phyloP scores from a whole-genome alignment of 805 yeast species.

The Candida adriatica region DNA sequence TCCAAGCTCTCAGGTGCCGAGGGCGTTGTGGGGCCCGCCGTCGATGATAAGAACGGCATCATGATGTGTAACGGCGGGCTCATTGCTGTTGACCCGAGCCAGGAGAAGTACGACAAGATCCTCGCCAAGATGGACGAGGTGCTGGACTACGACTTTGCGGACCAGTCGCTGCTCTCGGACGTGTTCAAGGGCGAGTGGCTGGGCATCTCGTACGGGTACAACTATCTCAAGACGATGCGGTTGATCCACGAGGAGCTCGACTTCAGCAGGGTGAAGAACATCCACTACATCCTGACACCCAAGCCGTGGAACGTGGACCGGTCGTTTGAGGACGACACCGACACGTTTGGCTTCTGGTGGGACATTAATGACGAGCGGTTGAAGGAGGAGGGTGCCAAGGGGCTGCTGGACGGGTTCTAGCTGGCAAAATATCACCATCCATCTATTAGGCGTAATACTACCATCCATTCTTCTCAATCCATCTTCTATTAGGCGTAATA shows the following conservation, averaged over 20 bases:
- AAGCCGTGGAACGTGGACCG: conserved; percentile 51
- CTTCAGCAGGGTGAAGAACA: conserved; percentile 43
- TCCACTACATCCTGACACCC: conserved; percentile 51
- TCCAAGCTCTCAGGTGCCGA: conserved; percentile 15
- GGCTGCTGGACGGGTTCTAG: conserved; percentile 13
- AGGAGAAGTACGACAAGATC: conserved; percentile 33
- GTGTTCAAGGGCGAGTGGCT: conserved; percentile 46
- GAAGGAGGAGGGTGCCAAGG: conserved; percentile 7
- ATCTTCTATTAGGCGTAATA: too few relatives aligned
- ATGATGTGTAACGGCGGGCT: conserved; percentile 56
- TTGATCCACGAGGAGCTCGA: conserved; percentile 40
- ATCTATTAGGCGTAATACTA: too few relatives aligned
- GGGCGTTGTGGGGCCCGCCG: conserved; percentile 33
- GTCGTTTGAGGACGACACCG: conserved; percentile 32
- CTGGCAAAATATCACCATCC: too few relatives aligned
- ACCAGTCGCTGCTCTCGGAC: conserved; percentile 50
- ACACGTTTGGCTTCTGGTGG: conserved; percentile 48
- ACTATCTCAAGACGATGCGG: conserved; percentile 48
- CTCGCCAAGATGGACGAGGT: conserved; percentile 33
- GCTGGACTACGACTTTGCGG: conserved; percentile 45
- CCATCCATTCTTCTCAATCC: too few relatives aligned
- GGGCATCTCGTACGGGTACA: conserved; percentile 45
- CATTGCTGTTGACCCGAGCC: conserved; percentile 40
- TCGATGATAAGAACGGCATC: conserved; percentile 31
- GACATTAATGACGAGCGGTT: conserved; percentile 33